Percentiles rank a stretch among this genome's conserved stretches.
Evolutionary conservation across 2,329 filamentous ascomycete genomes (phyloP).

Genomic region (Clonostachys byssicola): DNA sequence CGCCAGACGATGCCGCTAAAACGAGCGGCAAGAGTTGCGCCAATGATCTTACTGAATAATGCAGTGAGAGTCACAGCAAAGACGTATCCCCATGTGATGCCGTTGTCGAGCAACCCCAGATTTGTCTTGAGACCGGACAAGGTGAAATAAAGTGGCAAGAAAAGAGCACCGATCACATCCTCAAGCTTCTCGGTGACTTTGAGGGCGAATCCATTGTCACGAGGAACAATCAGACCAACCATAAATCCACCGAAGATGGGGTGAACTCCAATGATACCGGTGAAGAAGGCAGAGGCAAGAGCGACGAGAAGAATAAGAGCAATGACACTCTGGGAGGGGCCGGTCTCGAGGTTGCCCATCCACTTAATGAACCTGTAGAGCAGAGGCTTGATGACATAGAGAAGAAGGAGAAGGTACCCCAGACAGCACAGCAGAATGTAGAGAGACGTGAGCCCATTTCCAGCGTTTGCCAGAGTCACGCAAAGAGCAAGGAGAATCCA

Average conservation of each 20-base stretch:
- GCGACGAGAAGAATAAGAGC: constrained; percentile 77
- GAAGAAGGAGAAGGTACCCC: constrained; percentile 73
- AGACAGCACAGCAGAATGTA: constrained; percentile 76
- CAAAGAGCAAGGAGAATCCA: constrained; percentile 93
- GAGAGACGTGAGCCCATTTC: constrained; percentile 74
- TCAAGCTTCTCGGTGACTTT: constrained; percentile 92
- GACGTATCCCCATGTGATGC: constrained; percentile 86
- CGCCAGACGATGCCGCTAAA: constrained; percentile 80
- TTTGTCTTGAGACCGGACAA: constrained; percentile 87
- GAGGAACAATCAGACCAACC: constrained; percentile 83
- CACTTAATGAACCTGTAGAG: constrained; percentile 72
- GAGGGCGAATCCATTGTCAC: constrained; percentile 85
- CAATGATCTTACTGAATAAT: constrained; percentile 80
- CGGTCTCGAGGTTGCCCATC: constrained; percentile 78
- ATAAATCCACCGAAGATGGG: constrained; percentile 93
- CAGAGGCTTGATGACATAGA: constrained; percentile 66
- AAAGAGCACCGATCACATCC: constrained; percentile 78
- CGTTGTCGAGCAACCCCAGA: constrained; percentile 75
- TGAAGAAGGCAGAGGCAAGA: constrained; percentile 80
- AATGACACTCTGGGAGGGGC: constrained; percentile 81
- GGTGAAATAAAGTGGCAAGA: constrained; percentile 90
- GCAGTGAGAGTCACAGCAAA: constrained; percentile 77
- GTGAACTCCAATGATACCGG: constrained; percentile 85
- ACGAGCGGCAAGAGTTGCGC: constrained; percentile 74
- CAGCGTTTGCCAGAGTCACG: constrained; percentile 87